Base-by-base conservation (phyloP, 2,329 filamentous ascomycete species). In the Talaromyces rugulosus region DNA sequence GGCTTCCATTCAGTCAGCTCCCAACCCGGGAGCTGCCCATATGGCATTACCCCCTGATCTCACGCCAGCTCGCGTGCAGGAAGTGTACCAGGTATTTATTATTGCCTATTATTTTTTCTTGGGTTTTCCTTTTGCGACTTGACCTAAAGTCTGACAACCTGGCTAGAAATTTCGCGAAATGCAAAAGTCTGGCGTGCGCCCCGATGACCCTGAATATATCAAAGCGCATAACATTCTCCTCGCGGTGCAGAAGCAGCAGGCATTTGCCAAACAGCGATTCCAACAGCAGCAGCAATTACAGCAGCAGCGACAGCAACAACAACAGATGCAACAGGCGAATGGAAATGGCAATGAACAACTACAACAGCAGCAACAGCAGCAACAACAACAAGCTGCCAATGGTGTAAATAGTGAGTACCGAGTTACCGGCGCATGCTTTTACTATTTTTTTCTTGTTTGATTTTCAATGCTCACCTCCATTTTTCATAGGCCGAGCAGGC, bases 191-290 rank as follows among this genome's bases (percentile, higher is more conserved):
- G 93, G 93, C 68, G 89, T 96, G 28, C 86, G 91, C 47, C 84
- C 87, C 61, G 89, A 84, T 61, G 92, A 98, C 71, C 94, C 94
- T 53, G 93, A 98, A 74, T 93, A 89, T 71, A 84, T 94, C 70
- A 96, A 95, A 77, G 85, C 88, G 34, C 88, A 91, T 59, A 87
- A 89, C 64, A 87, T 96, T 64, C 83, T 97, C 65, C 76, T 85
- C 42, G 87, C 83, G 68, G 85, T 96, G 60, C 89, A 91, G 67
- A 83, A 84, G 64, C 80, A 85, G 66, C 79, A 85, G 69, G 81
- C 83, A 40, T 85, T 85, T 62, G 84, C 85, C 68, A 83, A 84
- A 63, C 81, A 84, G 66, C 80, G 82, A 57, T 77, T 80, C 36
- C 78, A 80, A 57, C 77, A 76, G 52, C 74, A 76, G 62, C 74